Evolutionary conservation across 106 monocot genomes (phyloP), one percentile per base, ranked within the genome.

Genomic region (Amphibolis antarctica): DNA sequence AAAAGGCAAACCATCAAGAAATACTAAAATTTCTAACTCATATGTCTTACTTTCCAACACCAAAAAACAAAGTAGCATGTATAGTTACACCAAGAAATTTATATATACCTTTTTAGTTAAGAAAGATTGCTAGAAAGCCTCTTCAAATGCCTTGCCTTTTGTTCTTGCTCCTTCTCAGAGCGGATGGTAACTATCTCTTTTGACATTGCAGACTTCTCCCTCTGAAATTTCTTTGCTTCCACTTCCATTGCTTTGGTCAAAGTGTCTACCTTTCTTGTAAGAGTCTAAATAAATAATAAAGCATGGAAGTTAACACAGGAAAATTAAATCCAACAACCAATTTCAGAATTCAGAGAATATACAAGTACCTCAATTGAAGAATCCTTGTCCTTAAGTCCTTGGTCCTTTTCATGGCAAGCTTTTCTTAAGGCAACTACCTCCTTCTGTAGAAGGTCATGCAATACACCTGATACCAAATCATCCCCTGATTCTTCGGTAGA

Each of bases 361-460:
- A 15, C 9, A 36, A 52, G 24, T 73, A 86, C 86, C 77, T 86
- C 83, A 23, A 86, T 83, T 30, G 83, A 81, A 72, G 48, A 66
- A 66, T 86, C 81, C 70, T 77, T 92, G 74, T 84, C 86, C 65
- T 64, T 86, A 49, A 92, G 71, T 67, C 62, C 70, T 44, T 81
- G 81, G 25, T 92, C 91, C 60, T 76, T 86, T 28, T 86, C 91
- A 55, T 71, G 70, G 45, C 75, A 86, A 56, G 78, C 68, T 75
- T 83, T 90, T 74, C 85, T 82, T 59, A 90, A 71, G 67, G 77
- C 44, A 64, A 90, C 64, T n/a, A 85, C 85, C 76, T 85, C 85
- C 67, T 82, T 90, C 66, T 90, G 85, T 24, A 90, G 64, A 64
- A 85, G 62, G 48, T 90, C 85, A 62, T 83, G 82, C 56, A 90